Evolutionary conservation across 345 rosid species (phyloP), one percentile per base, ranked within the genome.

Genomic region (Triadica sebifera): DNA sequence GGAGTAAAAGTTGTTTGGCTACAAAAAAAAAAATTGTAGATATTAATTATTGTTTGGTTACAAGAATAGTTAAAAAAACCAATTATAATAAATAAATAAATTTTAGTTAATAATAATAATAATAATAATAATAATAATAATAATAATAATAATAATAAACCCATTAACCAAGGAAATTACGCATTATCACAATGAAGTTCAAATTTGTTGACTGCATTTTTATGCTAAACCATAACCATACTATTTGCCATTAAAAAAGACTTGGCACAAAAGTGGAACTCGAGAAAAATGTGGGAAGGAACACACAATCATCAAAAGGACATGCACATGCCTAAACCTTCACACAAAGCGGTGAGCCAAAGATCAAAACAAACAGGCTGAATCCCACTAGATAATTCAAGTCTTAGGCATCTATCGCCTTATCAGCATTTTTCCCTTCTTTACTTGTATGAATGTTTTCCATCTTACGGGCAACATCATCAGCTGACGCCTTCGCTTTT

Each of bases 391-490:
- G 20, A 39, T 29, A 29, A 29, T 29, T 29, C 34, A 29, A 52
- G 46, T 51, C 56, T 47, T 17, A 55, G 47, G 55, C 25, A 41
- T 62, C 65, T 16, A 49, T 46, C 46, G 75, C 68, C 37, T 77
- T 64, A 41, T 70, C 75, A 1, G 65, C 16, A 56, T 59, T n/a
- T 64, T 74, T 69, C 56, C 78, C 75, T 34, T 74, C 82, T n/a
- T 64, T 43, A 55, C 59, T 72, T 46, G 73, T 57, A 34, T 77
- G 80, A 19, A 81, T 73, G 12, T 70, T 77, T 29, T 81, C 81
- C 11, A 81, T 65, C 78, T 77, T 77, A 9, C 45, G 71, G 11
- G 78, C 37, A 39, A 81, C 75, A 8, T 81, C 83, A 20, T 81
- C 84, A 1, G 67, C 67, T 17, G 65, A 37, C 12, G 60, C 78